These are phyloP conservation scores for Alnus glutinosa DNA, from an alignment of 306 rosid species.

Conservation along the genomic window DNA sequence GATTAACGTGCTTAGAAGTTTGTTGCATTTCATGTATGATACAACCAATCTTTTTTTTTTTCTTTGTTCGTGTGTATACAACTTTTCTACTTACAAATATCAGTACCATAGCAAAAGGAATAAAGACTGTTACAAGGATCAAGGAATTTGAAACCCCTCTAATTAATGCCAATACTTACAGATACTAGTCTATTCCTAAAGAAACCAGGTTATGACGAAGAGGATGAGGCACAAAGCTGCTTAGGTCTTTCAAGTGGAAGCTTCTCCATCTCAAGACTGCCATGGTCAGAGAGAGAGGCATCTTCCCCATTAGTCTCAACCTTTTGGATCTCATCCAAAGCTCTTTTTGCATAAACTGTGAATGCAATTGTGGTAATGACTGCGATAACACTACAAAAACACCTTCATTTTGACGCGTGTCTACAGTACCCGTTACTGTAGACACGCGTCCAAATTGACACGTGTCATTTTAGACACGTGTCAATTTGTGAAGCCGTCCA, in stretches of 20 bases:
- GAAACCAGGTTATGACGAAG: conserved; percentile 15
- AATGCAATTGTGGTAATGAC: conserved; percentile 75
- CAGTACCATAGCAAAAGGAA: conserved; percentile 9
- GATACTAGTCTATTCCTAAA: conserved; percentile 18
- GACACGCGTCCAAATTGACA: no score
- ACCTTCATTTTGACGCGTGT: no score
- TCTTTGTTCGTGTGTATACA: neutral
- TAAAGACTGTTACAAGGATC: neutral
- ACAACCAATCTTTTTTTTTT: neutral
- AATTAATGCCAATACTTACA: conserved; percentile 29
- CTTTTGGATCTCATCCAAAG: conserved; percentile 59
- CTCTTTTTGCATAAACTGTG: conserved; percentile 84
- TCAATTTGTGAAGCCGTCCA: no score
- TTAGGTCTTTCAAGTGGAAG: conserved; percentile 60
- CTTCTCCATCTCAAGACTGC: conserved; percentile 57
- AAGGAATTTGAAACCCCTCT: conserved; percentile 24
- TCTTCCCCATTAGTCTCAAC: conserved; percentile 51
- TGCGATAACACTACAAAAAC: no score
- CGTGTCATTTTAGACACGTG: no score
- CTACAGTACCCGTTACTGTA: no score
- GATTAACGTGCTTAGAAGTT: neutral
- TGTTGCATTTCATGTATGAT: conserved; percentile 7
- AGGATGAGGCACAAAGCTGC: conserved; percentile 23
- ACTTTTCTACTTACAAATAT: conserved; percentile 28
- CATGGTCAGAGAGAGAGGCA: conserved; percentile 38